Percentiles rank a stretch among this genome's conserved stretches.
Evolutionary conservation across 768 basidiomycete species (phyloP).

Genomic region (Leccinum aurantiacum): DNA sequence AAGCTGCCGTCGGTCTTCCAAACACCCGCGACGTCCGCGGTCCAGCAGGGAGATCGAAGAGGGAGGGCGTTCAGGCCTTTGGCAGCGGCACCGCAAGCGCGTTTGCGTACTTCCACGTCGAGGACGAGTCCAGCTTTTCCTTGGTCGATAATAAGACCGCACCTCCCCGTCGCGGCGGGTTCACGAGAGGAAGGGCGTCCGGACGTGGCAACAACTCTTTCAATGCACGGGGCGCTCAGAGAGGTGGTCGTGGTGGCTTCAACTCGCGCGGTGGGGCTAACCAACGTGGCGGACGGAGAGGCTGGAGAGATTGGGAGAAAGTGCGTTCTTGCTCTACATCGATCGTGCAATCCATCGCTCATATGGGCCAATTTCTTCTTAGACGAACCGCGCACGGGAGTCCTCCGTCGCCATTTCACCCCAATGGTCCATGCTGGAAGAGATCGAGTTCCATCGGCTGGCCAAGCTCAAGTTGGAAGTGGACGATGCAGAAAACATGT

Average conservation of each 20-base stretch:
- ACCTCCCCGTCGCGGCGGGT: slow-evolving; percentile 68
- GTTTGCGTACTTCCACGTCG: slow-evolving; percentile 96
- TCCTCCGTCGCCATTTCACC: slow-evolving; percentile 91
- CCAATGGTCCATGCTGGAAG: slow-evolving; percentile 94
- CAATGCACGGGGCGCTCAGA: slow-evolving; percentile 43
- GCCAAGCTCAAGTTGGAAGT: slow-evolving; percentile 92
- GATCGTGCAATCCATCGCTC: neutral
- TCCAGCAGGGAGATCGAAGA: slow-evolving; percentile 55
- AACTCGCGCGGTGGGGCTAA: slow-evolving; percentile 43
- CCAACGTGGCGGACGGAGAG: slow-evolving; percentile 49
- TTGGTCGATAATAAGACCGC: slow-evolving; percentile 88
- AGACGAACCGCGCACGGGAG: slow-evolving; percentile 85
- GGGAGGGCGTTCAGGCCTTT: slow-evolving; percentile 81
- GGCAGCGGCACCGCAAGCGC: slow-evolving; percentile 89
- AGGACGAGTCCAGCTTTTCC: slow-evolving; percentile 96
- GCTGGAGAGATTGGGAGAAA: slow-evolving; percentile 96
- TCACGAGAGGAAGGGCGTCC: slow-evolving; percentile 49
- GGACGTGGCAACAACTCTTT: slow-evolving; percentile 36
- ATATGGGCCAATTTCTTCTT: slow-evolving; percentile 9
- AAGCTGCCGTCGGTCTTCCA: slow-evolving; percentile 49
- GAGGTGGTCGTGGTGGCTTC: slow-evolving; percentile 45
- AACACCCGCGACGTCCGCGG: slow-evolving; percentile 50
- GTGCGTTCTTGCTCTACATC: slow-evolving; percentile 39
- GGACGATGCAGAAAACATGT: slow-evolving; percentile 90
- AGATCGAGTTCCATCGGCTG: slow-evolving; percentile 93